Conservation (phyloP, 1,284 basidiomycete genomes). For the Cutaneotrichosporon cyanovorans region DNA sequence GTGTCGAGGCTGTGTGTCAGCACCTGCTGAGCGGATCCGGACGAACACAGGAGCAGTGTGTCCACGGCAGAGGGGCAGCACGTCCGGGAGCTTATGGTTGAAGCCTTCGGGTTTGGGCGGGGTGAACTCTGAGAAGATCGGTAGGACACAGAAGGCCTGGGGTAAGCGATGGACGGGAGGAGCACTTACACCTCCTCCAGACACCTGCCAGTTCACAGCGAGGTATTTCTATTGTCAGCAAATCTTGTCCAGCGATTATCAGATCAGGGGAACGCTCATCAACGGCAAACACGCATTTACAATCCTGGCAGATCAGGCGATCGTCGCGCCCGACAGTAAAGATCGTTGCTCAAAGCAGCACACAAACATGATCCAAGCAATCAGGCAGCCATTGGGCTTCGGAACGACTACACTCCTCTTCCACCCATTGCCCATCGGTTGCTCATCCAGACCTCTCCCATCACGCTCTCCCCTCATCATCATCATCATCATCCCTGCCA, state of each 20-base stretch:
- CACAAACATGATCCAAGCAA: too few species aligned
- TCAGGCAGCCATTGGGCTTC: too few species aligned
- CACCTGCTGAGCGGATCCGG: not conserved
- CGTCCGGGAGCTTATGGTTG: conserved; percentile 79
- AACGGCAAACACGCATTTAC: too few species aligned
- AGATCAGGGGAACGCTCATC: too few species aligned
- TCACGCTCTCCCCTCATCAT: not conserved
- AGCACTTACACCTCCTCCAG: conserved; percentile 66
- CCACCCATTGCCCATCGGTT: too few species aligned
- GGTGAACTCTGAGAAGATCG: conserved; percentile 67
- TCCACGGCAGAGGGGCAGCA: conserved; percentile 82
- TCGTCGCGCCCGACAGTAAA: too few species aligned
- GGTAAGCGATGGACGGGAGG: not conserved
- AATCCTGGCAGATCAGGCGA: too few species aligned
- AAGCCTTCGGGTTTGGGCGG: conserved; percentile 50
- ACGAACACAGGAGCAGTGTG: conserved; percentile 48
- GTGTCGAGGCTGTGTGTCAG: conserved; percentile 76
- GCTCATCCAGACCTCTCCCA: too few species aligned
- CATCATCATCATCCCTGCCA: too few species aligned
- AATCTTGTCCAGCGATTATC: too few species aligned
- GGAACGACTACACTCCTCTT: too few species aligned
- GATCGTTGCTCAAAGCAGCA: too few species aligned
- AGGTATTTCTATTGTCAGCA: conserved; percentile 30
- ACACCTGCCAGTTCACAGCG: conserved; percentile 83
- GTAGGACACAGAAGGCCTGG: conserved; percentile 79